A percentile compares a stretch with the other conserved stretches of the same genome.
phyloP scores from a whole-genome alignment of 2,329 filamentous ascomycete species.

The Ilyonectria destructans region DNA sequence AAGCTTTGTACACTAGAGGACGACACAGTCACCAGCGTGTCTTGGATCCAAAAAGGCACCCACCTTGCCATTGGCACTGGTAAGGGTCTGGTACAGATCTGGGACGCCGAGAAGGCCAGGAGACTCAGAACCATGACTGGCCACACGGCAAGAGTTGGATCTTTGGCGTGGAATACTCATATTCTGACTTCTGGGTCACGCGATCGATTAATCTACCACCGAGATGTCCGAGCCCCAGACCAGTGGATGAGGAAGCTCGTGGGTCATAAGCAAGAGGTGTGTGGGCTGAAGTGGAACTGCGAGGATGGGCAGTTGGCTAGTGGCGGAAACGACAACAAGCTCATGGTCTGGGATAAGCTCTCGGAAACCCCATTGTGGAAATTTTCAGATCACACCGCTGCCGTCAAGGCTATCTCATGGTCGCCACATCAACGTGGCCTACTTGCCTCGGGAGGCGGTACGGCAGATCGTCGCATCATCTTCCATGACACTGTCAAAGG shows the following conservation, averaged over 20 bases:
- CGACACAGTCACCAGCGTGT: constrained; percentile 96
- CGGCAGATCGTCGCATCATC: constrained; percentile 95
- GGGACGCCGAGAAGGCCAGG: constrained; percentile 91
- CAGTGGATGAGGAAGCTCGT: constrained; percentile 91
- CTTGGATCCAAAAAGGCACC: constrained; percentile 98
- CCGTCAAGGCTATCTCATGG: constrained; percentile 98
- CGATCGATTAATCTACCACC: constrained; percentile 94
- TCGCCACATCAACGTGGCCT: constrained; percentile 95
- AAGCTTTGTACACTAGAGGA: constrained; percentile 94
- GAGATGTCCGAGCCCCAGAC: constrained; percentile 92
- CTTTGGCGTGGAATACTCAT: constrained; percentile 97
- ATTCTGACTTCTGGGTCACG: constrained; percentile 96
- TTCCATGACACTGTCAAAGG: constrained; percentile 98
- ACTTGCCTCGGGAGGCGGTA: constrained; percentile 95
- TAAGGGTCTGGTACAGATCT: constrained; percentile 96
- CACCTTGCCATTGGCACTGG: constrained; percentile 96
- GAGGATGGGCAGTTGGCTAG: constrained; percentile 96
- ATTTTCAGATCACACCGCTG: constrained; percentile 94
- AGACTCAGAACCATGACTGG: constrained; percentile 96
- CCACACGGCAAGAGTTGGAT: constrained; percentile 92
- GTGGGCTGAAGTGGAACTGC: constrained; percentile 96
- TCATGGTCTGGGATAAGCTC: constrained; percentile 98
- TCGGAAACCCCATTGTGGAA: constrained; percentile 94
- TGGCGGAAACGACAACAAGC: constrained; percentile 98
- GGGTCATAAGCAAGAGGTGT: constrained; percentile 98